phyloP scores from a whole-genome alignment of 2,329 filamentous ascomycete species.

The Cladophialophora immunda region DNA sequence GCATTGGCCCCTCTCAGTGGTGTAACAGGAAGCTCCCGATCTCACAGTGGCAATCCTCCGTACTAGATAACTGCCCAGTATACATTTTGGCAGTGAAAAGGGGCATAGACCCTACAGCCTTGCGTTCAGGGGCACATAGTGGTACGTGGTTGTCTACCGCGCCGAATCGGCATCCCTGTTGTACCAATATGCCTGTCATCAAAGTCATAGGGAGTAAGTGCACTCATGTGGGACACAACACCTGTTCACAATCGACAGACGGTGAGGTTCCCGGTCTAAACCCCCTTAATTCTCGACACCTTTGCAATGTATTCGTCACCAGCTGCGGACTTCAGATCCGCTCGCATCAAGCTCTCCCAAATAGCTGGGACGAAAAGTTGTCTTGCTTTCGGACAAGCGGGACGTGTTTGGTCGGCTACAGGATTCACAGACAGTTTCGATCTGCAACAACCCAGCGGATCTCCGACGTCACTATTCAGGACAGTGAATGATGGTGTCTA shows the following conservation, averaged over 20 bases:
- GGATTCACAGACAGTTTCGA: not conserved
- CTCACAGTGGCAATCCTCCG: not conserved
- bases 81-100: not conserved
- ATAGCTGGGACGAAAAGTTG: not conserved
- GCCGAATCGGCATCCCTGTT: not conserved
- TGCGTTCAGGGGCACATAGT: conserved; percentile 10
- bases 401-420: not conserved
- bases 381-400: not conserved
- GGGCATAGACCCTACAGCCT: conserved; percentile 9
- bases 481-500: not conserved
- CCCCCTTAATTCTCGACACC: too few species aligned
- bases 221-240: not conserved
- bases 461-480: not conserved
- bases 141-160: not conserved
- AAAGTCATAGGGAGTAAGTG: not conserved
- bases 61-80: not conserved
- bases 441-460: not conserved
- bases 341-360: not conserved
- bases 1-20: not conserved
- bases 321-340: not conserved
- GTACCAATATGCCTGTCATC: not conserved
- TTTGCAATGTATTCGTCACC: not conserved
- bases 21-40: not conserved
- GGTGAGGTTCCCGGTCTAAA: not conserved
- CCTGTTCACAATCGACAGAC: not conserved